Evolutionary conservation across 176 grass and related monocot species (phyloP).

Genomic region (Avena insularis): DNA sequence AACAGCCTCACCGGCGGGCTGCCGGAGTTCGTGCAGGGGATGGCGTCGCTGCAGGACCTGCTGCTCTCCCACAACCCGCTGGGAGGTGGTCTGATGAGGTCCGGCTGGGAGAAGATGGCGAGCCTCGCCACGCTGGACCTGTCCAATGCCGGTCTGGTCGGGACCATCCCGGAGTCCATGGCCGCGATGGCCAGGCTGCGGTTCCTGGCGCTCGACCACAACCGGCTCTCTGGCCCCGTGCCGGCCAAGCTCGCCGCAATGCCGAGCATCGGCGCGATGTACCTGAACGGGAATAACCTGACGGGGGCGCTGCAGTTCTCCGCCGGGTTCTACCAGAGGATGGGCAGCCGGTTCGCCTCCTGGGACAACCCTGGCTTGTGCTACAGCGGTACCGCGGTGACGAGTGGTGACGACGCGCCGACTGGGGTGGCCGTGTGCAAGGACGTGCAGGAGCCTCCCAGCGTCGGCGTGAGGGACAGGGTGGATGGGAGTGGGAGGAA

Average conservation of each 20-base stretch:
- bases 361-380: conserved; percentile 91
- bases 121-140: conserved; percentile 73
- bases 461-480: background rate
- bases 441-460: background rate
- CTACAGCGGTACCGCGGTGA: conserved; percentile 27
- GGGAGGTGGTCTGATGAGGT: conserved; percentile 45
- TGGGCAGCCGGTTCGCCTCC: conserved; percentile 86
- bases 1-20: conserved; percentile 70
- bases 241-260: conserved; percentile 58
- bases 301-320: conserved; percentile 72
- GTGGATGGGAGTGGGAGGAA: conserved; percentile 22
- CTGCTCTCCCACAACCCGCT: conserved; percentile 81
- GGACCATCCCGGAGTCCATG: conserved; percentile 65
- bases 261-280: conserved; percentile 69
- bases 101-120: conserved; percentile 53
- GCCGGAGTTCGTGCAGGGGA: conserved; percentile 36
- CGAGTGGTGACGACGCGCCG: conserved; percentile 1
- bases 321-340: conserved; percentile 65
- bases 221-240: conserved; percentile 62
- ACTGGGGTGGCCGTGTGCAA: conserved; percentile 3
- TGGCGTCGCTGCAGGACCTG: conserved; percentile 74
- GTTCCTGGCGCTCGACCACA: conserved; percentile 82
- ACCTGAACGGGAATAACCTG: conserved; percentile 92
- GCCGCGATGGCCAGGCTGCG: conserved; percentile 52
- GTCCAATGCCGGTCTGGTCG: conserved; percentile 51